Evolutionary conservation across 2,329 filamentous ascomycete species (phyloP).

Genomic region (Diplodia corticola): DNA sequence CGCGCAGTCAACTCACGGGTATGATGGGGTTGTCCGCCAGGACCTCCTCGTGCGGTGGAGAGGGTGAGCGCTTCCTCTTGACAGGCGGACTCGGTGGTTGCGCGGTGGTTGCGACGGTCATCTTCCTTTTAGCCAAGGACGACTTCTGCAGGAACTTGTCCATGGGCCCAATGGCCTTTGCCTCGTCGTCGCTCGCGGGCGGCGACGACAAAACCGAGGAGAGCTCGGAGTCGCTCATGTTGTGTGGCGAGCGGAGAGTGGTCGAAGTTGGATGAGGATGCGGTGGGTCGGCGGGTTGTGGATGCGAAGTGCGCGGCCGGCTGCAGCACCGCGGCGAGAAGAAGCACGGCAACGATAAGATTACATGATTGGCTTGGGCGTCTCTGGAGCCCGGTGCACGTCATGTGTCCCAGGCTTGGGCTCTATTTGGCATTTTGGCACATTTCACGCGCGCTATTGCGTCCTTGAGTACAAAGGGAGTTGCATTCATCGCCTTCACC

Average conservation of each 20-base stretch:
- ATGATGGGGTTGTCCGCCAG: slow-evolving; percentile 90
- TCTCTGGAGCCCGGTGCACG: background rate
- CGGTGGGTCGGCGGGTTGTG: slow-evolving; percentile 18
- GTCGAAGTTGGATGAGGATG: slow-evolving; percentile 5
- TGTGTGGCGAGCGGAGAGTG: slow-evolving; percentile 29
- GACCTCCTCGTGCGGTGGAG: slow-evolving; percentile 86
- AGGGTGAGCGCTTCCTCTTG: slow-evolving; percentile 76
- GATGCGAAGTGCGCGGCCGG: slow-evolving; percentile 21
- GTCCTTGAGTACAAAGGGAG: background rate
- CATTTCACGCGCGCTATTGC: background rate
- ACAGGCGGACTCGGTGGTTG: slow-evolving; percentile 48
- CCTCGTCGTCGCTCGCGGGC: slow-evolving; percentile 61
- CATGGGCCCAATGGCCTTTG: slow-evolving; percentile 32
- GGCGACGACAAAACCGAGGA: slow-evolving; percentile 59
- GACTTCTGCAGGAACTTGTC: slow-evolving; percentile 31
- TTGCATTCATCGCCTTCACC: background rate
- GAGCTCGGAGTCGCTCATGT: slow-evolving; percentile 58
- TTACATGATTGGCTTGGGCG: slow-evolving; percentile 23
- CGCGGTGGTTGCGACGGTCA: slow-evolving; percentile 39
- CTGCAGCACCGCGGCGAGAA: slow-evolving; percentile 21
- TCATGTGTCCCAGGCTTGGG: slow-evolving; percentile 12
- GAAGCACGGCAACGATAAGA: slow-evolving; percentile 24
- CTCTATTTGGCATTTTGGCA: background rate
- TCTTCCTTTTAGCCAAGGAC: slow-evolving; percentile 34
- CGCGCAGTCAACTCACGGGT: slow-evolving; percentile 67